Conservation (phyloP, 2,329 filamentous ascomycete genomes). For the Aureobasidium sp. region DNA sequence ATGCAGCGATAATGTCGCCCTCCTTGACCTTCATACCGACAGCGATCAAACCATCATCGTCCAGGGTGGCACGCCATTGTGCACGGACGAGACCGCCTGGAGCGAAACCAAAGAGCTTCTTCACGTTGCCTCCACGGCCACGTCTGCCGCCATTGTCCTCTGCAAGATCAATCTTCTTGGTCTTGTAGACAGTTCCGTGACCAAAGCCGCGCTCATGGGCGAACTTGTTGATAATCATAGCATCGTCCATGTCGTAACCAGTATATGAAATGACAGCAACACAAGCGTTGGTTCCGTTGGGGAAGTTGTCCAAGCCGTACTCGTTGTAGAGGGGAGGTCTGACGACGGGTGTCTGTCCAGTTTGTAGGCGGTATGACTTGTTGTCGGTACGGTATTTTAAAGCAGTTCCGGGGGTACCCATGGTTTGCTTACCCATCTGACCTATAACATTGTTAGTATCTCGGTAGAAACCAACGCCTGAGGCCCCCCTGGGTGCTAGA, state of each 20-base stretch:
- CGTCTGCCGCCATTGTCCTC: slow-evolving; percentile 57
- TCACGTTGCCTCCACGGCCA: slow-evolving; percentile 48
- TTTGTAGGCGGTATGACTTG: slow-evolving; percentile 91
- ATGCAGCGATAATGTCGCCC: slow-evolving; percentile 79
- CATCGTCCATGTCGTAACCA: slow-evolving; percentile 99
- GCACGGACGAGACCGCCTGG: slow-evolving; percentile 65
- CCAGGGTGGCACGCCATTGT: slow-evolving; percentile 62
- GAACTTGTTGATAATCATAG: slow-evolving; percentile 98
- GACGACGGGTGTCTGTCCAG: slow-evolving; percentile 90
- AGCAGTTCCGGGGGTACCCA: slow-evolving; percentile 89
- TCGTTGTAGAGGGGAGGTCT: slow-evolving; percentile 87
- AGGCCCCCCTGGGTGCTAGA: too few species aligned
- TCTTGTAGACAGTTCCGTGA: slow-evolving; percentile 95
- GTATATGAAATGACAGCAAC: slow-evolving; percentile 98
- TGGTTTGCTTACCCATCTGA: slow-evolving; percentile 98
- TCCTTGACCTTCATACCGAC: slow-evolving; percentile 69
- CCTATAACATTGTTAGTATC: background rate
- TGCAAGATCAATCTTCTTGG: slow-evolving; percentile 79
- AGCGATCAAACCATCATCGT: slow-evolving; percentile 77
- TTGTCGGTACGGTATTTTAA: slow-evolving; percentile 87
- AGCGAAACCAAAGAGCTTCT: slow-evolving; percentile 85
- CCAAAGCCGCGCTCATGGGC: slow-evolving; percentile 93
- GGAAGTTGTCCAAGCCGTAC: slow-evolving; percentile 96
- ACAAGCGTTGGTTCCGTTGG: slow-evolving; percentile 88
- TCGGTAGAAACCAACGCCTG: too few species aligned